phyloP scores from a whole-genome alignment of 2,329 filamentous ascomycete species.

The Colletotrichum camelliae region DNA sequence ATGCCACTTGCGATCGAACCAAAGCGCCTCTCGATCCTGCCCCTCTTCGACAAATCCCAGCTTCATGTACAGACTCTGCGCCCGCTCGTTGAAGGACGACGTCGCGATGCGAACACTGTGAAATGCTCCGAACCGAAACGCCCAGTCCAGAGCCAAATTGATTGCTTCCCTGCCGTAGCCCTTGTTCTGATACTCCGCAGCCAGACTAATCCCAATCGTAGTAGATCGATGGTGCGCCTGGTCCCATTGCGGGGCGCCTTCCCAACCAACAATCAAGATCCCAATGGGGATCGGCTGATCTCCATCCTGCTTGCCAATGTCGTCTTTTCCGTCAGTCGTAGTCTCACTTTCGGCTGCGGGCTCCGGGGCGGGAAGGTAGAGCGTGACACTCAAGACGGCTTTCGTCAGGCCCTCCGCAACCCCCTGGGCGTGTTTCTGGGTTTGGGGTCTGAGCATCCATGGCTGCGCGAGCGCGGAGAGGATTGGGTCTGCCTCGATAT shows the following conservation, averaged over 20 bases:
- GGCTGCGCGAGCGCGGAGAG: background rate
- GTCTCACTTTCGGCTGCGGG: fast-evolving
- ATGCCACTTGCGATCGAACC: background rate
- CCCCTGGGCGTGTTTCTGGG: background rate
- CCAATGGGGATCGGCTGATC: background rate
- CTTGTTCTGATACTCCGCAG: background rate
- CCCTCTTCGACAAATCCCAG: background rate
- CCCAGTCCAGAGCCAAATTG: background rate
- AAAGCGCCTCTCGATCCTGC: background rate
- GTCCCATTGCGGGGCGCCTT: background rate
- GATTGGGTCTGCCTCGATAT: background rate
- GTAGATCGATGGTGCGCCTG: background rate
- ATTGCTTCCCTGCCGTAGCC: background rate
- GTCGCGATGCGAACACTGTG: background rate
- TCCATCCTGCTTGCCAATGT: background rate
- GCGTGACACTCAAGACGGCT: background rate
- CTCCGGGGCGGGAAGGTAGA: background rate
- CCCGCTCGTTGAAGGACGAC: background rate
- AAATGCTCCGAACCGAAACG: background rate
- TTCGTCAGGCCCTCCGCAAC: background rate
- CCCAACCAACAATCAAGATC: background rate
- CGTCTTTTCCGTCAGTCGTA: fast-evolving
- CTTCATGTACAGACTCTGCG: background rate
- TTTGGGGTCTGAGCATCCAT: background rate
- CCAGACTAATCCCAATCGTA: background rate